These are phyloP conservation scores for Epipyxis sp. DNA, from an alignment of 108 stramenopile species.

Conservation along the genomic window DNA sequence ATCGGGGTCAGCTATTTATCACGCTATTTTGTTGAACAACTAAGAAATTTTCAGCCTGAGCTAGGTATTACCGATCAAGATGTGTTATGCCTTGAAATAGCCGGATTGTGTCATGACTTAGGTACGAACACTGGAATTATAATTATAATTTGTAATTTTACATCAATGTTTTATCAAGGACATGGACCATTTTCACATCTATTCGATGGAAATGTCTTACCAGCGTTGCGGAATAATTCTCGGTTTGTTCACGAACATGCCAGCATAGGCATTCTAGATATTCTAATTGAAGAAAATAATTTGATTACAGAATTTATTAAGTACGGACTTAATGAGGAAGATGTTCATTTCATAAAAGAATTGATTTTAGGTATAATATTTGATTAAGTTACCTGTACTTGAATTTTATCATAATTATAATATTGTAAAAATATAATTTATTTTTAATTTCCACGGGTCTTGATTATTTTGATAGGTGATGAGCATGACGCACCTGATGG, in stretches of 20 bases:
- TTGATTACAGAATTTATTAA: background rate
- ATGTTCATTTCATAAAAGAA: constrained; percentile 34
- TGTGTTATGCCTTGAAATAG: constrained; percentile 17
- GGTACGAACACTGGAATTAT: no score
- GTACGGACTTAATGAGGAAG: background rate
- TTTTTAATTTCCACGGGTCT: no score
- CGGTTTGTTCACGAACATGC: constrained; percentile 30
- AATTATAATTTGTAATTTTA: no score
- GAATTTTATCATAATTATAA: no score
- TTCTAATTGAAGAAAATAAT: constrained; percentile 26
- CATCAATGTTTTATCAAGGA: no score
- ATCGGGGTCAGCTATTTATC: constrained; percentile 19
- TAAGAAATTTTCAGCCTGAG: constrained; percentile 17
- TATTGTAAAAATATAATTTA: no score
- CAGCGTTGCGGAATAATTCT: background rate
- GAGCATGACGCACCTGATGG: background rate
- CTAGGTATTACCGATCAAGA: constrained; percentile 3
- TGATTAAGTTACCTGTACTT: no score
- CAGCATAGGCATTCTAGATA: constrained; percentile 1
- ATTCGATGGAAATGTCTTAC: constrained; percentile 23
- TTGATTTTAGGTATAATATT: no score
- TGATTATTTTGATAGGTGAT: no score
- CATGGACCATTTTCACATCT: constrained; percentile 33
- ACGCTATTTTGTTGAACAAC: background rate
- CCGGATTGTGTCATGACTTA: constrained; percentile 29